Conservation (phyloP, 2,329 filamentous ascomycete species). For the Colletotrichum orbiculare region DNA sequence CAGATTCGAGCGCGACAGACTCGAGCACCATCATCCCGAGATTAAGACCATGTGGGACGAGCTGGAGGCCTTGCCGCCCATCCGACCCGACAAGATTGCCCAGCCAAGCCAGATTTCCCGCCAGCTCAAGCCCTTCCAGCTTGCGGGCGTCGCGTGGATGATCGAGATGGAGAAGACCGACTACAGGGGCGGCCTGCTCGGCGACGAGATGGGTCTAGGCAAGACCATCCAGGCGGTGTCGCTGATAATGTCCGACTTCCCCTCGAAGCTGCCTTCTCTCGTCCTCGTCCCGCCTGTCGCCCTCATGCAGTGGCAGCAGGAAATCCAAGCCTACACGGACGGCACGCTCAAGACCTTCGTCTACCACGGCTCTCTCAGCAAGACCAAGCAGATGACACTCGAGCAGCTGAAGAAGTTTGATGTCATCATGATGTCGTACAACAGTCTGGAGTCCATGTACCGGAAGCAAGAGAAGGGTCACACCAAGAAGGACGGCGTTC, state of each 20-base stretch:
- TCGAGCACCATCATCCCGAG: constrained; percentile 81
- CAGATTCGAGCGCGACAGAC: constrained; percentile 68
- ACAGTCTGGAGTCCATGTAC: constrained; percentile 88
- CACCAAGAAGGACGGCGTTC: constrained; percentile 79
- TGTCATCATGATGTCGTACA: constrained; percentile 98
- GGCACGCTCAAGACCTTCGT: constrained; percentile 91
- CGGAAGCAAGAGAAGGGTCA: constrained; percentile 94
- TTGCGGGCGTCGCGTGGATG: constrained; percentile 97
- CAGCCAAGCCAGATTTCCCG: constrained; percentile 85
- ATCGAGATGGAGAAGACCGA: constrained; percentile 84
- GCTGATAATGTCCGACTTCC: constrained; percentile 97
- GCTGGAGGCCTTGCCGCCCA: constrained; percentile 73
- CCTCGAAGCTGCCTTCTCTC: constrained; percentile 79
- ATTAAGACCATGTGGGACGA: constrained; percentile 88
- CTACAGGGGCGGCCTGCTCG: constrained; percentile 90
- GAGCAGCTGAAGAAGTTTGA: constrained; percentile 85
- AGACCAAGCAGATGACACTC: constrained; percentile 80
- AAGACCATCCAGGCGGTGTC: constrained; percentile 99
- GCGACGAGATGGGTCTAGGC: constrained; percentile 98
- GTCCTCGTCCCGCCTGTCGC: constrained; percentile 94
- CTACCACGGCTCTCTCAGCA: constrained; percentile 87
- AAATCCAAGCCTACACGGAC: constrained; percentile 85
- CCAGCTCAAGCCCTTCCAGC: constrained; percentile 90
- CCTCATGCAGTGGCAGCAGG: constrained; percentile 92
- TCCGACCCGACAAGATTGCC: constrained; percentile 70